phyloP scores from a whole-genome alignment of 371 early-diverging fungal species.

The Apophysomyces ossiformis region DNA sequence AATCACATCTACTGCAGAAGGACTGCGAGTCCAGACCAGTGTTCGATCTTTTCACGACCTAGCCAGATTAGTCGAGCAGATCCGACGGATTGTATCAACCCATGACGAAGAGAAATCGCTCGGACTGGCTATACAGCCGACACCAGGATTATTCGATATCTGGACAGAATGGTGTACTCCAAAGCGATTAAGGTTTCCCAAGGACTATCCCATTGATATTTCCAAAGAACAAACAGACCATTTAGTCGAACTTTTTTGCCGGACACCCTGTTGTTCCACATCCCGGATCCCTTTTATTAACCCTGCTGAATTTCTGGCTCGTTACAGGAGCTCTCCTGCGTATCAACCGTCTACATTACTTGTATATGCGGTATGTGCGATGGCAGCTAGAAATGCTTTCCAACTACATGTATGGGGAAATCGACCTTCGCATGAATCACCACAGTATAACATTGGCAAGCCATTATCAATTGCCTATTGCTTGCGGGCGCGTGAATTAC shows the following conservation, averaged over 20 bases:
- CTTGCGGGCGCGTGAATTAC: constrained; percentile 37
- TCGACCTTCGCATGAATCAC: constrained; percentile 30
- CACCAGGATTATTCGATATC: constrained; percentile 30
- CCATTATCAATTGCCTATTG: constrained; percentile 51
- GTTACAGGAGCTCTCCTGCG: constrained; percentile 31
- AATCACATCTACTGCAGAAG: constrained; percentile 32
- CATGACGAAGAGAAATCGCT: constrained; percentile 12
- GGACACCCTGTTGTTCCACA: constrained; percentile 48
- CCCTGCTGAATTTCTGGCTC: constrained; percentile 31
- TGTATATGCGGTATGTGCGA: constrained; percentile 49
- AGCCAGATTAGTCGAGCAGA: constrained; percentile 38
- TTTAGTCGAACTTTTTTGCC: constrained; percentile 44
- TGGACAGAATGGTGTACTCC: constrained; percentile 41
- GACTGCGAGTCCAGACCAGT: constrained; percentile 40
- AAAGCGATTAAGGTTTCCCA: constrained; percentile 29
- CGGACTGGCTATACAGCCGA: constrained; percentile 21
- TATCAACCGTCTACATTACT: constrained; percentile 38
- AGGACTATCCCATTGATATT: constrained; percentile 46
- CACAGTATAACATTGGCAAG: constrained; percentile 51
- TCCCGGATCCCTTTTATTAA: constrained; percentile 45
- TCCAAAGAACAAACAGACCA: constrained; percentile 43
- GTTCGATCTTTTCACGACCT: constrained; percentile 41
- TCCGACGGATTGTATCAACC: constrained; percentile 28
- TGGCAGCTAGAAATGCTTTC: constrained; percentile 54
- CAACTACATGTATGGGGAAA: constrained; percentile 54